phyloP scores from a whole-genome alignment of 192 early-diverging fungal genomes.

The Phycomyces blakesleeanus region DNA sequence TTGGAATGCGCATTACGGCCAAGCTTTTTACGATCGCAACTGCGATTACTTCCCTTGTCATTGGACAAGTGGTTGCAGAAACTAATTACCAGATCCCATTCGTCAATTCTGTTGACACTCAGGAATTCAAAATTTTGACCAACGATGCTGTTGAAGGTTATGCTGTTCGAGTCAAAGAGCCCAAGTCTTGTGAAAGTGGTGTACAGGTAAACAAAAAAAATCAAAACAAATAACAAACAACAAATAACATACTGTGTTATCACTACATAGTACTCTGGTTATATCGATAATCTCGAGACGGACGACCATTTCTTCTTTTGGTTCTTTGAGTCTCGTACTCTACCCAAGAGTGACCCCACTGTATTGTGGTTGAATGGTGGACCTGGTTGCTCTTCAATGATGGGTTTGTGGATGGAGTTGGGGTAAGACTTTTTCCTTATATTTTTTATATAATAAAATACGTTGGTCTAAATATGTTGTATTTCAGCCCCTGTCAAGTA shows the following conservation, averaged over 20 bases:
- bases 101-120: neutral
- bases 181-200: slow-evolving; percentile 27
- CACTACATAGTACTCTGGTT: slow-evolving; percentile 65
- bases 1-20: no score
- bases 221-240: neutral
- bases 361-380: slow-evolving; percentile 81
- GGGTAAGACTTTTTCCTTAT: slow-evolving; percentile 34
- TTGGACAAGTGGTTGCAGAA: no score
- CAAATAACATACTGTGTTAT: neutral
- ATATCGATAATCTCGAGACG: slow-evolving; percentile 58
- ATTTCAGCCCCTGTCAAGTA: slow-evolving; percentile 69
- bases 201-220: slow-evolving; percentile 23
- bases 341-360: slow-evolving; percentile 71
- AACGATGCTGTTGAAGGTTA: slow-evolving; percentile 28
- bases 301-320: slow-evolving; percentile 89
- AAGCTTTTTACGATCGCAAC: no score
- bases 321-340: slow-evolving; percentile 92
- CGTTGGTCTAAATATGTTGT: no score
- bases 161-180: slow-evolving; percentile 28
- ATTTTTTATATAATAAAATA: neutral
- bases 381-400: slow-evolving; percentile 79
- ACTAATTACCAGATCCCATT: no score
- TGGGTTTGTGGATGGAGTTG: slow-evolving; percentile 78
- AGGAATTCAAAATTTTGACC: slow-evolving; percentile 1
- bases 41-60: no score